Percentiles rank a stretch among this genome's conserved stretches.
phyloP scores from a whole-genome alignment of 371 early-diverging fungal species.

The Blakeslea trispora region DNA sequence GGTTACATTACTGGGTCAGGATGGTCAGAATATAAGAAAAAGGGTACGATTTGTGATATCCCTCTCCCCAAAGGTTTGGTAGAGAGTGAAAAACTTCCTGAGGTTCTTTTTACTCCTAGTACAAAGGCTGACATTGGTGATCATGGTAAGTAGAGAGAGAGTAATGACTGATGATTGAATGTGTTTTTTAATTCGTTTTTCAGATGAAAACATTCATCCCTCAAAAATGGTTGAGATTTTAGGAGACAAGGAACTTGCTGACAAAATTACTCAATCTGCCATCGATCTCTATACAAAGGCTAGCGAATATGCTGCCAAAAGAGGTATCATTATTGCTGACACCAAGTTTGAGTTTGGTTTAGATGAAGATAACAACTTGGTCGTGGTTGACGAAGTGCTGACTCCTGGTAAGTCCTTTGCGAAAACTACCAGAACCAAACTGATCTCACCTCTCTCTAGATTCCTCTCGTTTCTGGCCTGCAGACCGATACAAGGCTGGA shows the following conservation, averaged over 20 bases:
- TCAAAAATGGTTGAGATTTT: slow-evolving; percentile 84
- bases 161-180: neutral
- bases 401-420: slow-evolving; percentile 77
- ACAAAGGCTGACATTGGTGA: slow-evolving; percentile 98
- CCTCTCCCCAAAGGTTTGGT: slow-evolving; percentile 76
- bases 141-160: slow-evolving; percentile 64
- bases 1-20: slow-evolving; percentile 97
- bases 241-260: slow-evolving; percentile 62
- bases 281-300: slow-evolving; percentile 52
- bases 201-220: slow-evolving; percentile 98
- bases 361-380: slow-evolving; percentile 76
- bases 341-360: slow-evolving; percentile 99
- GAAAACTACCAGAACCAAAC: neutral
- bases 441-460: slow-evolving; percentile 51
- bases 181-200: neutral
- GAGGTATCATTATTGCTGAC: slow-evolving; percentile 97
- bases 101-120: slow-evolving; percentile 93
- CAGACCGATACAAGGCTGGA: slow-evolving; percentile 77
- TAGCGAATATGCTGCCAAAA: slow-evolving; percentile 76
- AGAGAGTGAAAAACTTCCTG: slow-evolving; percentile 82
- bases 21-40: slow-evolving; percentile 91
- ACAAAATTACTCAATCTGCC: slow-evolving; percentile 40
- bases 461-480: slow-evolving; percentile 97
- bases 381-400: slow-evolving; percentile 94
- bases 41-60: slow-evolving; percentile 93